These are phyloP conservation scores for Leishmania major DNA, from an alignment of 208 protist genomes.

Conservation along the genomic window DNA sequence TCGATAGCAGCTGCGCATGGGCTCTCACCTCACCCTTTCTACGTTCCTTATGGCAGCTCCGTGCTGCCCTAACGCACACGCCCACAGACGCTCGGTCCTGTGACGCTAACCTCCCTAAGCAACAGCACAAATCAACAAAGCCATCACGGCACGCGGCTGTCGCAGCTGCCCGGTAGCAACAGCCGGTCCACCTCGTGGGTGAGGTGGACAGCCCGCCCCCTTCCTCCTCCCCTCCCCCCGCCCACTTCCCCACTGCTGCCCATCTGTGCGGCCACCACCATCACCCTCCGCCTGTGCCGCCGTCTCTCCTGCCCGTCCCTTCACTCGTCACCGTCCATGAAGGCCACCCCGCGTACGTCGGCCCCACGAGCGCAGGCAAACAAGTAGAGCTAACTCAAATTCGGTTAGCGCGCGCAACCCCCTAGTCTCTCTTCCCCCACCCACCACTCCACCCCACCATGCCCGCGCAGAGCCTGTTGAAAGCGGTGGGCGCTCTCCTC, in stretches of 20 bases:
- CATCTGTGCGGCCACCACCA: neutral
- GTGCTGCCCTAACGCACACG: neutral
- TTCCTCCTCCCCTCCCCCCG: too few relatives aligned
- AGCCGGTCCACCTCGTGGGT: neutral
- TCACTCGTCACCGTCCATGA: neutral
- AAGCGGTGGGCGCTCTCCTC: constrained; percentile 15
- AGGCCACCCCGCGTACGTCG: neutral
- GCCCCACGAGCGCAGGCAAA: neutral
- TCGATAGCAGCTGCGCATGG: neutral
- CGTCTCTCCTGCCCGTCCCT: neutral
- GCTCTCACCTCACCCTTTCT: neutral
- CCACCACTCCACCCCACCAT: neutral
- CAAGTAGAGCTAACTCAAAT: neutral
- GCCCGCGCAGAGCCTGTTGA: constrained; percentile 15
- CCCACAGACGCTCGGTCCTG: neutral
- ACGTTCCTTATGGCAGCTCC: neutral
- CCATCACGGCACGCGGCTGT: neutral
- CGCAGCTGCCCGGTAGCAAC: neutral
- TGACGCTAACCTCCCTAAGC: neutral
- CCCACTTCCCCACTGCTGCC: neutral
- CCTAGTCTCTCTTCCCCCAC: neutral
- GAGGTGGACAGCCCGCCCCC: too few relatives aligned
- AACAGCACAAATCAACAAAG: neutral
- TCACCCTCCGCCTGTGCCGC: neutral
- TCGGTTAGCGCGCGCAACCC: neutral